phyloP scores from a whole-genome alignment of 192 early-diverging fungal genomes.

The Podila verticillata region DNA sequence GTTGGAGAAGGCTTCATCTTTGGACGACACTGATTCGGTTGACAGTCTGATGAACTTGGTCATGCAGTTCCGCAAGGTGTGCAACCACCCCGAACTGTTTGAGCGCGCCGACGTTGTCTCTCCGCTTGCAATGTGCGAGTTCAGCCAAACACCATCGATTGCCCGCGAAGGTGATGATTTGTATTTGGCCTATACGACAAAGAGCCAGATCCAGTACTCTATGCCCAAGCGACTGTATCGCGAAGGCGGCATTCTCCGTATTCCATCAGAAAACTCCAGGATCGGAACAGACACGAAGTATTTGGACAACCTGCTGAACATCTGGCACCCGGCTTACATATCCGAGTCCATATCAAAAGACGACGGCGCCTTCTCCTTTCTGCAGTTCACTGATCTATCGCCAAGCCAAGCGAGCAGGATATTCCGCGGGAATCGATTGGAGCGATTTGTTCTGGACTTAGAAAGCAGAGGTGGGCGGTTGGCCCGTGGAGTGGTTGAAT shows the following conservation, averaged over 20 bases:
- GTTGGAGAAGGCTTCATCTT: conserved; percentile 74
- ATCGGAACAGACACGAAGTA: conserved; percentile 57
- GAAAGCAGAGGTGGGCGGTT: conserved; percentile 23
- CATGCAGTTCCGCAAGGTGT: conserved; percentile 93
- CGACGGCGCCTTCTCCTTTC: conserved; percentile 62
- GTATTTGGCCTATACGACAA: conserved; percentile 67
- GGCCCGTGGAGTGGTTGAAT: conserved; percentile 25
- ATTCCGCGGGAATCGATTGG: conserved; percentile 47
- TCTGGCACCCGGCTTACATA: conserved; percentile 67
- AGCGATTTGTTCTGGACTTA: conserved; percentile 56
- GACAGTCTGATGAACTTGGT: conserved; percentile 93
- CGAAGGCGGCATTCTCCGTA: conserved; percentile 64
- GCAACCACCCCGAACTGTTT: conserved; percentile 90
- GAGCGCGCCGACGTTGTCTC: conserved; percentile 83
- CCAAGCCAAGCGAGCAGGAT: conserved; percentile 56
- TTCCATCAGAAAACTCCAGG: conserved; percentile 50
- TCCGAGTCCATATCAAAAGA: conserved; percentile 56
- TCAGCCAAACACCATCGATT: conserved; percentile 67
- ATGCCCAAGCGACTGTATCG: conserved; percentile 78
- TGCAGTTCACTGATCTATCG: conserved; percentile 60
- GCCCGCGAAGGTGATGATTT: conserved; percentile 68
- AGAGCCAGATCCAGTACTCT: conserved; percentile 66
- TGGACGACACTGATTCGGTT: conserved; percentile 73
- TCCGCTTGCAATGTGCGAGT: conserved; percentile 71
- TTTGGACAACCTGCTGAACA: conserved; percentile 61